Base-by-base conservation (phyloP, 179 eudicot species). In the Spinacia oleracea region DNA sequence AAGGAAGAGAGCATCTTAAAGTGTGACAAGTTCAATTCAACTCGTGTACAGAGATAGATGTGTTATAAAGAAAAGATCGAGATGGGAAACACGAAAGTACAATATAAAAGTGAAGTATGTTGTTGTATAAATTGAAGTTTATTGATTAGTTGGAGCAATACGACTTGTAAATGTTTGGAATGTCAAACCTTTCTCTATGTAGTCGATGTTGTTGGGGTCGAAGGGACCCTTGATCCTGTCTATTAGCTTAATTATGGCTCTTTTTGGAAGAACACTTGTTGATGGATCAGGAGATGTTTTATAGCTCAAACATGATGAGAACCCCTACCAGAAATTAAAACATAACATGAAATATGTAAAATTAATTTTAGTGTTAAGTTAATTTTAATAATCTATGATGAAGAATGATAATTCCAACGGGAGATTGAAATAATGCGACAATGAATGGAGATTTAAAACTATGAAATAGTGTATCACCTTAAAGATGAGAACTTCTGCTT, bases 171-270 rank as follows among this genome's bases (percentile, higher is more conserved):
- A 88, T 74, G 74, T 72, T 27, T 92, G 91, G 88, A 79, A 84
- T 31, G 88, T 73, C 77, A 92, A 66, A 40, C 90, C 93, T 76
- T 83, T 85, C 80, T 94, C 96, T 71, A 92, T 81, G 56, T 85
- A 89, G n/a, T 89, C 82, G 46, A 91, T 83, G 63, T 89, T 85
- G 29, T 91, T 79, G 9, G 98, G 98, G 60, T 92, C 83, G 72
- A 94, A 94, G 27, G 98, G 97, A 27, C 96, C 96, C 78, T 64
- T 87, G 2, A 89, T 60, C 78, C 92, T 83, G 74, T 92, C 93
- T 34, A 94, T 88, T 53, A 82, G 77, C 79, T 84, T 86, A 69
- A 94, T 91, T 62, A 68, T 81, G n/a, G 97, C 97, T 79, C 91
- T 89, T 70, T 88, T 86, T 64, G 98, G 98, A 75, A 94, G 73